Conservation (phyloP, 192 early-diverging fungal genomes). For the Phycomyces nitens region DNA sequence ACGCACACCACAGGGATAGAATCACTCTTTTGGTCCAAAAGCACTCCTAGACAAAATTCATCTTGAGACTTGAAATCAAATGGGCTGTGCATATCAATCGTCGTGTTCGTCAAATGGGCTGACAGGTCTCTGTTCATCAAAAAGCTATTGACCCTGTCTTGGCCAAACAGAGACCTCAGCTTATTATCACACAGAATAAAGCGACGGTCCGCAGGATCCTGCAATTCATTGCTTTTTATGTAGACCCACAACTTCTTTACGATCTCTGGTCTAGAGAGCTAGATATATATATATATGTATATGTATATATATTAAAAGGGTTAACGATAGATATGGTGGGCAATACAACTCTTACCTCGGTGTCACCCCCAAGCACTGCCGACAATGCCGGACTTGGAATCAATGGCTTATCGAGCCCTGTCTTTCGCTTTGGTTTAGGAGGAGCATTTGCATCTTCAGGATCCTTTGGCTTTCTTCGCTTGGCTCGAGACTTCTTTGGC, state of each 20-base stretch:
- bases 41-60: background rate
- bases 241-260: constrained; percentile 60
- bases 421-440: constrained; percentile 38
- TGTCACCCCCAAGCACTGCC: constrained; percentile 37
- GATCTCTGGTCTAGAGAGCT: constrained; percentile 57
- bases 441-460: constrained; percentile 22
- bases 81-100: background rate
- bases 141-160: constrained; percentile 53
- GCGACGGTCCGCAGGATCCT: constrained; percentile 52
- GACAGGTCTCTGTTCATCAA: constrained; percentile 57
- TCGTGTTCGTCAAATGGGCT: constrained; percentile 51
- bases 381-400: constrained; percentile 42
- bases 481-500: background rate
- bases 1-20: background rate
- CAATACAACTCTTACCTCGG: constrained; percentile 33
- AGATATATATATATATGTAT: background rate
- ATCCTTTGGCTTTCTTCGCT: constrained; percentile 17
- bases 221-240: constrained; percentile 55
- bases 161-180: constrained; percentile 45
- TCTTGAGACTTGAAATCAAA: constrained; percentile 7
- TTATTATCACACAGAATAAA: constrained; percentile 51
- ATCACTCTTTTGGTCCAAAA: background rate
- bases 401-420: constrained; percentile 45
- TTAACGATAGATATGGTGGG: no score
- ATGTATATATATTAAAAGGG: no score